A percentile compares a stretch with the other conserved stretches of the same genome.
Evolutionary conservation across 225 moss, liverwort and hornwort species (phyloP).

Genomic region (Marchantia polymorpha): DNA sequence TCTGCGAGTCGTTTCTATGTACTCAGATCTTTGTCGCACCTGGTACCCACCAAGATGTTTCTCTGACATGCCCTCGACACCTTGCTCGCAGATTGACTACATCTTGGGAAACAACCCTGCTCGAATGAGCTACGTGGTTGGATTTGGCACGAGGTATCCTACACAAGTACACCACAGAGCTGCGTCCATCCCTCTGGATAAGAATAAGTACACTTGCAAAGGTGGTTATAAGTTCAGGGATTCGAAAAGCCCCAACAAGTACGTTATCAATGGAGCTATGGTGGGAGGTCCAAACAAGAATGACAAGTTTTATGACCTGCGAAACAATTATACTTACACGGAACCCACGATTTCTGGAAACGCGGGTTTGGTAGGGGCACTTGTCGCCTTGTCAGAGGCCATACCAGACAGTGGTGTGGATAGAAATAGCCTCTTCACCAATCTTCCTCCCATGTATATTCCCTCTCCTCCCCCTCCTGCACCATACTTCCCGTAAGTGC

Average conservation of each 20-base stretch:
- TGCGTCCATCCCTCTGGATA: constrained; percentile 59
- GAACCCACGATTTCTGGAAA: constrained; percentile 86
- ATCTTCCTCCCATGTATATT: constrained; percentile 39
- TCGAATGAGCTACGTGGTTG: constrained; percentile 73
- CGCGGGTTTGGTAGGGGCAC: constrained; percentile 73
- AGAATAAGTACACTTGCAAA: constrained; percentile 41
- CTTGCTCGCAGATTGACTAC: constrained; percentile 65
- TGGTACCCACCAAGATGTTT: neutral
- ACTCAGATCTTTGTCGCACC: no score
- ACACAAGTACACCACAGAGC: constrained; percentile 72
- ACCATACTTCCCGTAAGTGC: constrained; percentile 30
- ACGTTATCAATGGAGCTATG: constrained; percentile 70
- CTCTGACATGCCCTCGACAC: neutral
- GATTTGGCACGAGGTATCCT: constrained; percentile 61
- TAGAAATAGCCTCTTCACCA: constrained; percentile 49
- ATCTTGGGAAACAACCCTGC: constrained; percentile 67
- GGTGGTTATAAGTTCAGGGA: constrained; percentile 55
- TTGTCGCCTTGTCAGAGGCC: constrained; percentile 61
- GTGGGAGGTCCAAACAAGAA: constrained; percentile 66
- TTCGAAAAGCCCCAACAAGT: constrained; percentile 32
- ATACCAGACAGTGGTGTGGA: constrained; percentile 35
- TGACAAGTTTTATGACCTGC: constrained; percentile 56
- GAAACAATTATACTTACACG: constrained; percentile 54
- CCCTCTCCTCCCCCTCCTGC: constrained; percentile 46
- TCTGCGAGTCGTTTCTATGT: no score